Conservation (phyloP, 176 grass and related monocot species). For the Eleusine coracana region DNA sequence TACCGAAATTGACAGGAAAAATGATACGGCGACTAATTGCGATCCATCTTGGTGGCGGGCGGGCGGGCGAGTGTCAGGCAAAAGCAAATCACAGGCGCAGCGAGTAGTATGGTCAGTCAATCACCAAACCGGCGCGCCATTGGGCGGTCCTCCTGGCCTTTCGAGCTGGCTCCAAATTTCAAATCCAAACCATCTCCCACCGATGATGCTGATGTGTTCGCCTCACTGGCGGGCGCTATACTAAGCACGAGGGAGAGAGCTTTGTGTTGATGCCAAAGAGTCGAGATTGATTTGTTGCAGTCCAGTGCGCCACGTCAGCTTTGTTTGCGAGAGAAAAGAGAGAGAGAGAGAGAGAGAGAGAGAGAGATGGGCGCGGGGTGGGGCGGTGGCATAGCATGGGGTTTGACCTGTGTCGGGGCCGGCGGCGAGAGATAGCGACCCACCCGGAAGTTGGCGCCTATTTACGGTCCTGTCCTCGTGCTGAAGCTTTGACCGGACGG, state of each 20-base stretch:
- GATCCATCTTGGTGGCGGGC: no score
- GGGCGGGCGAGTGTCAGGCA: not conserved
- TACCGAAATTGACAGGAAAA: no score
- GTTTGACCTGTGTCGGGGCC: slow-evolving; percentile 39
- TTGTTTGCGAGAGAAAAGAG: no score
- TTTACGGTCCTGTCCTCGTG: not conserved
- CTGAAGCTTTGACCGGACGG: slow-evolving; percentile 36
- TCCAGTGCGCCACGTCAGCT: no score
- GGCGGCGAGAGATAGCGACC: not conserved
- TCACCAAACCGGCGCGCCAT: not conserved
- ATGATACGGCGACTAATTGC: no score
- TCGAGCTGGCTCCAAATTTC: not conserved
- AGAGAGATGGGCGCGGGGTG: slow-evolving; percentile 11
- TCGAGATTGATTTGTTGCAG: no score
- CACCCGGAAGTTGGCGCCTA: not conserved
- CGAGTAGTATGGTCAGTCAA: not conserved
- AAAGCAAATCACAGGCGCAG: no score
- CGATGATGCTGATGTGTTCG: not conserved
- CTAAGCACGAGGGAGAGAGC: no score
- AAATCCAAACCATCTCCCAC: not conserved
- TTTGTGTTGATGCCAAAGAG: no score
- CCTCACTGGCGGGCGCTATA: no score
- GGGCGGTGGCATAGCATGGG: not conserved
- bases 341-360: not conserved
- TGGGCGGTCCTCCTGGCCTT: not conserved